phyloP scores from a whole-genome alignment of 768 basidiomycete genomes.

The Kwoniella newhampshirensis region DNA sequence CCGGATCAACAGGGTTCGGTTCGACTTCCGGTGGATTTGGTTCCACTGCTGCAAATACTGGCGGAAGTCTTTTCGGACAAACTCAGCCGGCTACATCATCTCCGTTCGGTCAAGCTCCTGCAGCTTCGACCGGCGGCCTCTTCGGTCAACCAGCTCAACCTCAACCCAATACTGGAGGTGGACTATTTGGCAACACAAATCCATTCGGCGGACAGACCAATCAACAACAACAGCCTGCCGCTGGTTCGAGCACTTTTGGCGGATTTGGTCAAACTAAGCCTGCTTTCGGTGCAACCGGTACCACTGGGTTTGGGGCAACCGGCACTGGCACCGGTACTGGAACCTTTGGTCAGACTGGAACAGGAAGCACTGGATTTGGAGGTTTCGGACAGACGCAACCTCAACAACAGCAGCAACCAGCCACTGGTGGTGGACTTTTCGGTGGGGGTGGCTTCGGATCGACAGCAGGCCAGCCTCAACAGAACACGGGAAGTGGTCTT shows the following conservation, averaged over 20 bases:
- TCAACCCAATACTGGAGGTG: slow-evolving; percentile 49
- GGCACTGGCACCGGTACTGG: slow-evolving; percentile 12
- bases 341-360: slow-evolving; percentile 44
- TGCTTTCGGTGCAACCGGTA: slow-evolving; percentile 37
- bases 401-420: slow-evolving; percentile 49
- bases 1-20: slow-evolving; percentile 18
- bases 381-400: slow-evolving; percentile 47
- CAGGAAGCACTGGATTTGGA: slow-evolving; percentile 44
- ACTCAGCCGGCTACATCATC: slow-evolving; percentile 30
- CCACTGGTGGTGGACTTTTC: slow-evolving; percentile 38
- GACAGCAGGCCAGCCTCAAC: slow-evolving; percentile 15
- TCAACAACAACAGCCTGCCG: slow-evolving; percentile 46
- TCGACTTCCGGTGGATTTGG: slow-evolving; percentile 29
- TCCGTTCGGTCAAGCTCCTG: slow-evolving; percentile 12
- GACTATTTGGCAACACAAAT: slow-evolving; percentile 38
- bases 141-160: slow-evolving; percentile 55
- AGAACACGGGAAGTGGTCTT: slow-evolving; percentile 34
- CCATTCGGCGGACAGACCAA: slow-evolving; percentile 48
- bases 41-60: slow-evolving; percentile 14
- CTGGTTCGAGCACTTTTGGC: slow-evolving; percentile 52
- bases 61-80: slow-evolving; percentile 45
- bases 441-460: slow-evolving; percentile 37
- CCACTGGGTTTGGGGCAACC: slow-evolving; percentile 21
- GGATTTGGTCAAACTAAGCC: slow-evolving; percentile 31
- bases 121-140: slow-evolving; percentile 54